Percentiles rank a stretch among this genome's conserved stretches.
Conservation (phyloP, 768 basidiomycete genomes). For the Cytidiella melzeri region DNA sequence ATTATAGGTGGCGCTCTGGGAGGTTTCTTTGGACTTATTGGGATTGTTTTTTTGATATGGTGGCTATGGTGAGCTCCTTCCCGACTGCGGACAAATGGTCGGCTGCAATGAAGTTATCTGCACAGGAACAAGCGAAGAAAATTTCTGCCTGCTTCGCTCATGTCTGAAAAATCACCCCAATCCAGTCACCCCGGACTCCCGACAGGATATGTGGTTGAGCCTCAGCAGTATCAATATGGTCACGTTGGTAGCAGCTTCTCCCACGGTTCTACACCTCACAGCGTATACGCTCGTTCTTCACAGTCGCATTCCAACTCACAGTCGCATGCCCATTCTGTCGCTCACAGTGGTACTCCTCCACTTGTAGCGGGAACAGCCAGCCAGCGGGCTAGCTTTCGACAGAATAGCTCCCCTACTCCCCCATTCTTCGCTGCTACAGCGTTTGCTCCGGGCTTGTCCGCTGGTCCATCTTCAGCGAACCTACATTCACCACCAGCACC, state of each 20-base stretch:
- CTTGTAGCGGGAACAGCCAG: conserved; percentile 3
- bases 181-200: background rate
- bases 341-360: conserved; percentile 4
- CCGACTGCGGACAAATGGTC: background rate
- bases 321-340: conserved; percentile 6
- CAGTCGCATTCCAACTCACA: conserved; percentile 11
- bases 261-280: conserved; percentile 4
- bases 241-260: conserved; percentile 37
- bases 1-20: conserved; percentile 51
- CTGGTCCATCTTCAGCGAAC: background rate
- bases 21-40: conserved; percentile 46
- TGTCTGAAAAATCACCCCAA: conserved; percentile 2
- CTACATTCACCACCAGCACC: conserved; percentile 11
- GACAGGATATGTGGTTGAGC: conserved; percentile 29
- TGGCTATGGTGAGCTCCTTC: conserved; percentile 38
- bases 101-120: background rate
- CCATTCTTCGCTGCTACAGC: conserved; percentile 6
- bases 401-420: conserved; percentile 9
- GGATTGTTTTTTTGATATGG: conserved; percentile 41
- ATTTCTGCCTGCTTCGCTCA: conserved; percentile 1
- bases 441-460: conserved; percentile 2
- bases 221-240: conserved; percentile 59
- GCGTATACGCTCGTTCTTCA: conserved; percentile 8
- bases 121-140: background rate
- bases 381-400: conserved; percentile 5